Evolutionary conservation across 164 flowering plant species (phyloP), one percentile per base, ranked within the genome.

Genomic region (Liquidambar formosana): DNA sequence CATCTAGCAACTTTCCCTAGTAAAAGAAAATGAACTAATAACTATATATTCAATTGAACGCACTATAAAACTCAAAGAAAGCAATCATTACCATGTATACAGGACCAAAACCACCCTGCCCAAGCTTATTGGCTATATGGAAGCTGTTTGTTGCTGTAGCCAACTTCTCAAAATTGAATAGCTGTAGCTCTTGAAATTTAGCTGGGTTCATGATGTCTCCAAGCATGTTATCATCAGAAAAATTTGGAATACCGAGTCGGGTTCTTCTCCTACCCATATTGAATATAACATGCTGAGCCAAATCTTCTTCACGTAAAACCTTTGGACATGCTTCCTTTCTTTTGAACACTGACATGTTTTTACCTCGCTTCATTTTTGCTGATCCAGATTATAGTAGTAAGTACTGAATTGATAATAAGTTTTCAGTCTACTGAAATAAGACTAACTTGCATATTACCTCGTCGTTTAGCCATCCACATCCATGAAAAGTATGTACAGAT

Each of bases 81-180:
- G 41, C 41, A 33, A 33, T 6, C 25, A 16, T 67, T 63, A 78
- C 82, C 73, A 41, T 70, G 70, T 73, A 79, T 43, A 78, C 81
- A 12, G 71, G 79, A 23, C 82, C 82, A 73, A 79, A 79, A 41
- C 82, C 82, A 21, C 82, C 80, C 25, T 65, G 46, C 15, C 82
- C 82, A 18, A 79, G 75, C 73, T 73, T 65, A 57, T 71, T 74
- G 19, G 49, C 61, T 1, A 23, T 19, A 46, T 61, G n/a, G 33
- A 80, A 80, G n/a, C 69, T 62, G 41, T 70, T 27, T 22, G 83
- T 77, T 46, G 80, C 80, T 44, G 51, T 61, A 49, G 67, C 76
- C 12, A 84, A 71, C 44, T 19, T 58, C 15, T 76, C 67, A 54
- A 78, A 66, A 0, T 46, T 68, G 58, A 72, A 73, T 13, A 82